Evolutionary conservation across 2,329 filamentous ascomycete genomes (phyloP).

Genomic region (Pyrenophora teres): DNA sequence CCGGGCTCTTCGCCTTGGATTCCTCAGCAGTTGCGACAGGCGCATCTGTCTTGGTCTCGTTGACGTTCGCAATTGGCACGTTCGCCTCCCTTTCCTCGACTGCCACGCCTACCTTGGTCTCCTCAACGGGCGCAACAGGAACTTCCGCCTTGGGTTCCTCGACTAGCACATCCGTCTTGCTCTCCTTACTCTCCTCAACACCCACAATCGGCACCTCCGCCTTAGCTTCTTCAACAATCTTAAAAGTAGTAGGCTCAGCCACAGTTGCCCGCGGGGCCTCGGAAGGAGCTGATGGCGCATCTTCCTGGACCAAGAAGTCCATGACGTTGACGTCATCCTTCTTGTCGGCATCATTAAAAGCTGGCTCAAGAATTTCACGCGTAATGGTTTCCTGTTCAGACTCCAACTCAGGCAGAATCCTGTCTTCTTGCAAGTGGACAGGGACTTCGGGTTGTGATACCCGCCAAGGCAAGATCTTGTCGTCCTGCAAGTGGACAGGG

Average conservation of each 20-base stretch:
- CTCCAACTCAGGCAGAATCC: conserved; percentile 4
- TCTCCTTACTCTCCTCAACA: not conserved
- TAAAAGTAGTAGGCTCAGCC: not conserved
- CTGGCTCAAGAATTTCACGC: conserved; percentile 28
- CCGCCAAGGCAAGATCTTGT: not conserved
- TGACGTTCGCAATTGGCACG: too few species aligned
- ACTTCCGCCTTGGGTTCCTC: conserved; percentile 1
- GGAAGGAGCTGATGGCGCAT: not conserved
- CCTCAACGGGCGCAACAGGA: not conserved
- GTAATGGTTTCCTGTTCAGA: conserved; percentile 21
- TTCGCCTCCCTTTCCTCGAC: not conserved
- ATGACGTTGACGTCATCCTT: conserved; percentile 16
- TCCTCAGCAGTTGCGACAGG: not conserved
- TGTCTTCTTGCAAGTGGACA: conserved; percentile 1
- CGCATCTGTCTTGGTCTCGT: not conserved
- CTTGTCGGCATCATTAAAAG: conserved; percentile 19
- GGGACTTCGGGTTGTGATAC: conserved; percentile 4
- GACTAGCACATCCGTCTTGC: not conserved
- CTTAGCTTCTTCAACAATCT: not conserved
- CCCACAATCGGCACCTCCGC: not conserved
- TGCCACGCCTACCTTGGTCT: not conserved
- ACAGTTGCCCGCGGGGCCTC: not conserved
- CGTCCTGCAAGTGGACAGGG: conserved; percentile 1
- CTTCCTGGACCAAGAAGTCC: conserved; percentile 20
- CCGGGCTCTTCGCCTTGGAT: not conserved